Evolutionary conservation across 208 protist genomes (phyloP), one percentile per base, ranked within the genome.

Genomic region (Angomonas desouzai): DNA sequence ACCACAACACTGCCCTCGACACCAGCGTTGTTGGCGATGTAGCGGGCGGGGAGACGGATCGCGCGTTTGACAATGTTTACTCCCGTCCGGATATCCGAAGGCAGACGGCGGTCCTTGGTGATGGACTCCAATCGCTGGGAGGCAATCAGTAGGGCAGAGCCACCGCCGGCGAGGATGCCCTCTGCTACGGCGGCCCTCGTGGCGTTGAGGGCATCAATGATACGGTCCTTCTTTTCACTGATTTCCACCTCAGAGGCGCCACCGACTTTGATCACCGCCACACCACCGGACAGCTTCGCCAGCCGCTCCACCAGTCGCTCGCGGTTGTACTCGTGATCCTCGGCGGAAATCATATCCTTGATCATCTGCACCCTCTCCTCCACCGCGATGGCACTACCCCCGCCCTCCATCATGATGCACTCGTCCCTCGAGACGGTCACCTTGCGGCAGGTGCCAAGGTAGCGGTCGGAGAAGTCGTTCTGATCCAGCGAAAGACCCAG

Each of bases 171-270:
- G 1, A 99, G 83, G 55, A 99, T 99, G 70, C 99, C 98, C 83
- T 99, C 98, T 55, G 98, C 86, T 18, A 99, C 97, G 16, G 98
- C 98, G 4, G 98, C 98, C 22, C 97, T 86, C 3, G 98, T 99
- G 3, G 99, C 98, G 76, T 98, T 99, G 6, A 99, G 89, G 6
- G 98, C 98, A 72, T 99, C 99, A 20, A 96, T 94, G 45, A 99
- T 95, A 64, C 98, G 90, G 76, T 99, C 98, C 84, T 99, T 99
- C 83, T 98, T 99, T 81, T 99, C 99, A 71, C 87, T 92, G 7
- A 99, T 98, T 86, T 99, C 98, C 33, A 99, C 97, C 75, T 99
- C 98, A 7, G 93, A 98, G 18, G 95, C 92, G 43, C 98, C 98
- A 34, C 98, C 98, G 30, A 99, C 93, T 68, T 98, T 97, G 65